Percentiles rank a stretch among this genome's conserved stretches.
Conservation (phyloP, 371 early-diverging fungal genomes). For the Actinomortierella ambigua region DNA sequence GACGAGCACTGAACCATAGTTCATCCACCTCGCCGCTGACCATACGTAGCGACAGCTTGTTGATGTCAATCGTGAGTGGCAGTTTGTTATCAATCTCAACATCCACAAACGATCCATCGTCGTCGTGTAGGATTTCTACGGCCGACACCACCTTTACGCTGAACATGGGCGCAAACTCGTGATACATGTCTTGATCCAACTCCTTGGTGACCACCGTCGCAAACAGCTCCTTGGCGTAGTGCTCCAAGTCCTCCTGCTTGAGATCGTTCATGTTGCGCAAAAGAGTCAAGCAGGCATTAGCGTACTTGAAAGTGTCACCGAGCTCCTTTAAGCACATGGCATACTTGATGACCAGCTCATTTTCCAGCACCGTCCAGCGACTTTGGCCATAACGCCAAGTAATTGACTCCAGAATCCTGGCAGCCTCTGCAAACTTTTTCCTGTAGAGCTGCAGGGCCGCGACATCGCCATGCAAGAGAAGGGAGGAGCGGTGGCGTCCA, state of each 20-base stretch:
- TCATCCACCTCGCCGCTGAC: constrained; percentile 66
- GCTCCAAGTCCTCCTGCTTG: constrained; percentile 48
- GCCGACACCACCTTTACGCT: constrained; percentile 58
- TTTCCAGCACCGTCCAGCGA: constrained; percentile 77
- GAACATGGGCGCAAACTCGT: constrained; percentile 66
- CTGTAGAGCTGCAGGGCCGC: constrained; percentile 81
- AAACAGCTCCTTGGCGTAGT: constrained; percentile 63
- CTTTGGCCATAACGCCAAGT: constrained; percentile 66
- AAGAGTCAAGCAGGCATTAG: constrained; percentile 64
- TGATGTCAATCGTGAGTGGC: constrained; percentile 56
- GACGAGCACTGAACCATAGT: constrained; percentile 41
- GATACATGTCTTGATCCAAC: constrained; percentile 51
- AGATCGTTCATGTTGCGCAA: constrained; percentile 58
- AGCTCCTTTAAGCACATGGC: constrained; percentile 69
- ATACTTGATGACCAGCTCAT: constrained; percentile 71
- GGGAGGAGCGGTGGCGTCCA: constrained; percentile 62
- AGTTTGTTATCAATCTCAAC: constrained; percentile 62
- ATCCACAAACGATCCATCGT: constrained; percentile 65
- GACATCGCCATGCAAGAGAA: constrained; percentile 75
- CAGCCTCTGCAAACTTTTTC: constrained; percentile 70
- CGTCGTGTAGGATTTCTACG: constrained; percentile 61
- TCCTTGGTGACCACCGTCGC: constrained; percentile 44
- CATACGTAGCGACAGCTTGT: constrained; percentile 57
- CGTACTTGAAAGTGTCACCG: constrained; percentile 56
- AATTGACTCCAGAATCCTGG: constrained; percentile 68